phyloP scores from a whole-genome alignment of 2,329 filamentous ascomycete genomes.

The Scedosporium boydii region DNA sequence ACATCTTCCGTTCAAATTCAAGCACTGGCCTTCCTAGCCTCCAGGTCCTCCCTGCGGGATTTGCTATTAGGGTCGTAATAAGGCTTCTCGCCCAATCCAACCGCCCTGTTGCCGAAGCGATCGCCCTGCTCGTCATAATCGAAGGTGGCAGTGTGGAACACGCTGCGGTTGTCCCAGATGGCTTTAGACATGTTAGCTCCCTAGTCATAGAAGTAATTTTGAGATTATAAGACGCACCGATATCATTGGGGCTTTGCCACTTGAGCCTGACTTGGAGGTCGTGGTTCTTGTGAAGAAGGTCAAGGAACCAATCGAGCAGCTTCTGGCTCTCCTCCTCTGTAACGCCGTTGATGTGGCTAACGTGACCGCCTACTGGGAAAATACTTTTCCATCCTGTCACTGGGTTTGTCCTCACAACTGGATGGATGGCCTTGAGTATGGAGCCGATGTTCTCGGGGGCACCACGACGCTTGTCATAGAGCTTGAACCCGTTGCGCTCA shows the following conservation, averaged over 20 bases:
- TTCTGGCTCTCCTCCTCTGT: slow-evolving; percentile 34
- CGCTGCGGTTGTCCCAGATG: slow-evolving; percentile 25
- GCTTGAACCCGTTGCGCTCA: slow-evolving; percentile 29
- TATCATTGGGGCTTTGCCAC: slow-evolving; percentile 36
- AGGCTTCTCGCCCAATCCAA: slow-evolving; percentile 43
- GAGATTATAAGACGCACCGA: slow-evolving; percentile 14
- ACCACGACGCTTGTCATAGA: slow-evolving; percentile 36
- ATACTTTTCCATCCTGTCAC: slow-evolving; percentile 49
- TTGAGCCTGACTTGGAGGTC: slow-evolving; percentile 41
- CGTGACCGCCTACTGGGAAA: slow-evolving; percentile 42
- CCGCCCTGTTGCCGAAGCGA: slow-evolving; percentile 39
- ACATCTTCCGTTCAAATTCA: background rate
- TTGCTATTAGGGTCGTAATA: slow-evolving; percentile 41
- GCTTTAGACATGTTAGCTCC: background rate
- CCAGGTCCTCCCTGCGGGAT: slow-evolving; percentile 15
- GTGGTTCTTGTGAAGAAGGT: slow-evolving; percentile 43
- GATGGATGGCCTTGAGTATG: slow-evolving; percentile 39
- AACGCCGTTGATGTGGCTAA: slow-evolving; percentile 40
- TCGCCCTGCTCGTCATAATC: slow-evolving; percentile 43
- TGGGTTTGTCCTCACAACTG: slow-evolving; percentile 46
- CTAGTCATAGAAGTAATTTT: background rate
- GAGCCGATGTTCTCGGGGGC: slow-evolving; percentile 40
- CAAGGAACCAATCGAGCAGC: slow-evolving; percentile 42
- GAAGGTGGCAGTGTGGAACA: slow-evolving; percentile 47
- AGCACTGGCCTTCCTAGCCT: background rate